Evolutionary conservation across 2,329 filamentous ascomycete genomes (phyloP), one percentile per base, ranked within the genome.

Genomic region (Phialemoniopsis sp.): DNA sequence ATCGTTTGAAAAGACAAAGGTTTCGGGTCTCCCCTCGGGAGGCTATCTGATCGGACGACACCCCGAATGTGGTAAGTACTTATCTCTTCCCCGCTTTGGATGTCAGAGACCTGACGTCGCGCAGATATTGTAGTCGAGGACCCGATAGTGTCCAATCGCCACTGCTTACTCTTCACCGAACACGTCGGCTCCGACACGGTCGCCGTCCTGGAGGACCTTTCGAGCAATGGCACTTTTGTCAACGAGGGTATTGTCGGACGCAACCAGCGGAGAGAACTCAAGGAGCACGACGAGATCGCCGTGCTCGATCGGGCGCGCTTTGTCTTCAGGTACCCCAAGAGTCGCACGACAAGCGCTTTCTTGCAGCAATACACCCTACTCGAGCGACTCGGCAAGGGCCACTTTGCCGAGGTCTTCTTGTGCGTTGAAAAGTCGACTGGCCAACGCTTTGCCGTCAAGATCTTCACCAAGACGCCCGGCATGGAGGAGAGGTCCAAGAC

Each of bases 201-300:
- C 32, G 91, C 89, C 8, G 77, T 97, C 12, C 64, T 98, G 5
- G 90, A 98, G 59, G 93, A 98, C 60, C 67, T 97, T 15, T 98
- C 93, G 7, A 93, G 83, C 57, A 98, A 98, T 58, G 93, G 93
- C 37, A 98, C 94, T 0, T 98, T 90, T 57, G 85, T 98, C 52
- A 97, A 97, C 55, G 89, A 96, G 52, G 85, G 83, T 13, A 76
- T 95, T 21, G 80, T 98, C 17, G 93, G 93, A 17, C 84, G 91
- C 37, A 98, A 98, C 62, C 89, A 95, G 61, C 78, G 89, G 39
- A 80, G 91, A 42, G 89, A 95, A 59, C 73, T 98, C 19, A 75
- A 89, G 51, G 89, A 97, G 52, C 82, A 87, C 29, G 93, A 98
- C 50, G 90, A 97, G 60, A 86, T 98, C 37, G 85, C 87, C 7